A percentile compares a stretch with the other conserved stretches of the same genome.
These are phyloP conservation scores for Leptographium flavum DNA, from an alignment of 2,329 filamentous ascomycete genomes.

Conservation along the genomic window DNA sequence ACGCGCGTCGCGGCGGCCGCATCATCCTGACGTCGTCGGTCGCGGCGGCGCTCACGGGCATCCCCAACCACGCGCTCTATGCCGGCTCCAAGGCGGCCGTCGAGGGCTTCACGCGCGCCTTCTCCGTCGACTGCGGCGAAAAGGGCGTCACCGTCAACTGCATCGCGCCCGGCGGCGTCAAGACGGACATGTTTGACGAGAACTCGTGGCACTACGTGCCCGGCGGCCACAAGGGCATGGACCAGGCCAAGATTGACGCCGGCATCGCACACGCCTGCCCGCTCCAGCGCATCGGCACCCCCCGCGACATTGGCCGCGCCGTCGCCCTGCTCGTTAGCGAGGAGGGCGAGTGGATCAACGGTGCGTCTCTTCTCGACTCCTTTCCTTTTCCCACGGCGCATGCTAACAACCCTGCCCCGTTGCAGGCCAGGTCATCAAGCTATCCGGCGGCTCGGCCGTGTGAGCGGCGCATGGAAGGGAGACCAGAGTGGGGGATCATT, in stretches of 20 bases:
- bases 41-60: conserved; percentile 49
- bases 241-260: conserved; percentile 36
- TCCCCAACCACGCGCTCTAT: conserved; percentile 57
- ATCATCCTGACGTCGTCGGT: conserved; percentile 62
- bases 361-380: conserved; percentile 13
- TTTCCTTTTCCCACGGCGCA: neutral
- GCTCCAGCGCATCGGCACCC: conserved; percentile 42
- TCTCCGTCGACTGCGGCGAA: conserved; percentile 56
- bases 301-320: conserved; percentile 43
- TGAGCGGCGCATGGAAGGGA: conserved; percentile 9
- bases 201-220: conserved; percentile 54
- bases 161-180: conserved; percentile 58
- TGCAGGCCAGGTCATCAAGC: conserved; percentile 24
- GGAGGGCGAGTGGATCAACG: conserved; percentile 52
- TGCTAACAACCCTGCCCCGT: neutral
- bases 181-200: conserved; percentile 64
- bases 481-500: neutral
- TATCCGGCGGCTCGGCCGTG: conserved; percentile 21
- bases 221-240: conserved; percentile 36
- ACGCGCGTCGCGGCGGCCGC: conserved; percentile 54
- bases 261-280: conserved; percentile 42
- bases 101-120: conserved; percentile 57
- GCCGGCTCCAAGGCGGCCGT: conserved; percentile 59
- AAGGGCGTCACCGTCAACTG: conserved; percentile 58
- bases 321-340: conserved; percentile 40